These are phyloP conservation scores for Aspergillus bridgeri DNA, from an alignment of 495 filamentous ascomycete genomes.

Conservation along the genomic window DNA sequence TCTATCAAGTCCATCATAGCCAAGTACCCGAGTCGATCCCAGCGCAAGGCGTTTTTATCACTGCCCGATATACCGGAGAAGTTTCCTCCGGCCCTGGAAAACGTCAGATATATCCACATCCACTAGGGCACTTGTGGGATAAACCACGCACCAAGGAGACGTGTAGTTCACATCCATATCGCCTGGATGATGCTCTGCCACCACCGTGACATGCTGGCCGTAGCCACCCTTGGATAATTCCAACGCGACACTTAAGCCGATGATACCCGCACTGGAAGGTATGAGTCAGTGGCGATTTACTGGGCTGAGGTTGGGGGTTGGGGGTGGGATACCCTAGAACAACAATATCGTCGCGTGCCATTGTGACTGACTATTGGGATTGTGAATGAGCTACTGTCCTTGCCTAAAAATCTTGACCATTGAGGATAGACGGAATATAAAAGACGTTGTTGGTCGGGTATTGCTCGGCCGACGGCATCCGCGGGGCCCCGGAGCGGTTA, in stretches of 20 bases:
- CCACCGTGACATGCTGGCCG: constrained; percentile 22
- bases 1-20: constrained; percentile 17
- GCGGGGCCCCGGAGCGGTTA: no score
- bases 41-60: constrained; percentile 28
- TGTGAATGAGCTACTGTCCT: no score
- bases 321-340: constrained; percentile 20
- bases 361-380: neutral
- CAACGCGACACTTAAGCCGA: constrained; percentile 34
- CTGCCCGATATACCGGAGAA: constrained; percentile 33
- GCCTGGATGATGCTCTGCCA: constrained; percentile 33
- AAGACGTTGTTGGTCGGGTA: no score
- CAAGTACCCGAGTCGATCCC: constrained; percentile 28
- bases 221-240: constrained; percentile 27
- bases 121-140: no score
- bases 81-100: constrained; percentile 30
- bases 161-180: constrained; percentile 28
- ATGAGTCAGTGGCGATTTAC: neutral
- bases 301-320: no score
- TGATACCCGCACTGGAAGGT: constrained; percentile 25
- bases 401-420: no score
- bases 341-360: constrained; percentile 20
- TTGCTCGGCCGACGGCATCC: no score
- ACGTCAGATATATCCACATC: neutral
- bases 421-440: no score
- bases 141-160: constrained; percentile 35